phyloP scores from a whole-genome alignment of 1,284 basidiomycete species.

The Papiliotrema fonsecae region DNA sequence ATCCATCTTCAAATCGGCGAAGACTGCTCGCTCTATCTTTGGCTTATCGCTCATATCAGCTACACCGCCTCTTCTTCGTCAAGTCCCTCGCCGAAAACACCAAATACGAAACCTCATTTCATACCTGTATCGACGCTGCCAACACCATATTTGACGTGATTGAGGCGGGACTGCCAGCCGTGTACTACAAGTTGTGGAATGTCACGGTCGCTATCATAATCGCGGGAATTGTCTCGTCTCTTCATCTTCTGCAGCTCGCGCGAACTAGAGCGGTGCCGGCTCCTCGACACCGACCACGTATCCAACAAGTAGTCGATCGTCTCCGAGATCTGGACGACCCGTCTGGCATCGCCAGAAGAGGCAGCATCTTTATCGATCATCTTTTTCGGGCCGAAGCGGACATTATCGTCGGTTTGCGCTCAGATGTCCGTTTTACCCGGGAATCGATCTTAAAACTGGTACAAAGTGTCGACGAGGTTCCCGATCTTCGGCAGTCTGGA shows the following conservation, averaged over 20 bases:
- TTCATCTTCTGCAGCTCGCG: neutral
- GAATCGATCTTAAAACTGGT: neutral
- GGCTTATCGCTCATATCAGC: slow-evolving; percentile 6
- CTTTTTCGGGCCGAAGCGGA: neutral
- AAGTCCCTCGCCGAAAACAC: slow-evolving; percentile 1
- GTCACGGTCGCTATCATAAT: slow-evolving; percentile 1
- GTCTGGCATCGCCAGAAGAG: slow-evolving; percentile 2
- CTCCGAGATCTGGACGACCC: neutral
- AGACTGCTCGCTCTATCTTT: slow-evolving; percentile 2
- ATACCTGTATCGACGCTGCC: neutral
- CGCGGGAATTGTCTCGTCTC: slow-evolving; percentile 3
- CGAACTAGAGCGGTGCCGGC: neutral
- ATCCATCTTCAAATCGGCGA: neutral
- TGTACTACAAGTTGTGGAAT: slow-evolving; percentile 5
- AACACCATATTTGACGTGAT: neutral
- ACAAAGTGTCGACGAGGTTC: neutral
- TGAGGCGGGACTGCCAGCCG: neutral
- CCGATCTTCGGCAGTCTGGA: neutral
- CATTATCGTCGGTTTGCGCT: neutral
- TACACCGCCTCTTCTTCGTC: slow-evolving; percentile 5
- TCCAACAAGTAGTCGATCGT: neutral
- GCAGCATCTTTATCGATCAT: neutral
- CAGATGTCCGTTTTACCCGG: neutral
- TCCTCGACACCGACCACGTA: neutral
- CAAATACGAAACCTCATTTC: neutral